Conservation (phyloP, 2,329 filamentous ascomycete species). For the Trichophyton equinum region DNA sequence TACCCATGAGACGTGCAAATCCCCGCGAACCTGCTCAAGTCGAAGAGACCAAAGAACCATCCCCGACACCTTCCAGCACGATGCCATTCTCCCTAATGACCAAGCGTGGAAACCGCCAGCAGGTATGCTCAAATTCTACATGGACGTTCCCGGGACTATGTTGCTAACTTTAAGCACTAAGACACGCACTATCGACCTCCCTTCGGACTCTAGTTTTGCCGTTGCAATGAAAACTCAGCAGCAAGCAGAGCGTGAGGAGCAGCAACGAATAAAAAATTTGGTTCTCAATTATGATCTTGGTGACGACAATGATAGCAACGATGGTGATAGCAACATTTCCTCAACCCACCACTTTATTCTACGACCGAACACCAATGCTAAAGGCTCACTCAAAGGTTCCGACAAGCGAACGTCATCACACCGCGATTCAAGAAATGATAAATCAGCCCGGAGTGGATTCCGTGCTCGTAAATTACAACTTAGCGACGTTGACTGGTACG, state of each 20-base stretch:
- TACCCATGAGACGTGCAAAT: constrained; percentile 66
- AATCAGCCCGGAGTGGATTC: constrained; percentile 57
- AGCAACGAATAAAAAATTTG: constrained; percentile 95
- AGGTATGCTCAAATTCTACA: constrained; percentile 42
- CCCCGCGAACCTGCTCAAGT: constrained; percentile 44
- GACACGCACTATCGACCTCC: constrained; percentile 81
- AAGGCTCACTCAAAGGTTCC: constrained; percentile 23
- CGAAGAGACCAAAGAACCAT: constrained; percentile 25
- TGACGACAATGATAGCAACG: constrained; percentile 62
- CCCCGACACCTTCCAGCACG: constrained; percentile 39
- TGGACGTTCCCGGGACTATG: background rate
- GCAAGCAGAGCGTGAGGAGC: constrained; percentile 87
- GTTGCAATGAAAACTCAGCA: constrained; percentile 94
- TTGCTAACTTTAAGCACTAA: constrained; percentile 25
- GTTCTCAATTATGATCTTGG: constrained; percentile 93
- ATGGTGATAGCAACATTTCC: constrained; percentile 49
- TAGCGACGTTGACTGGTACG: constrained; percentile 94
- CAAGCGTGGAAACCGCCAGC: constrained; percentile 89
- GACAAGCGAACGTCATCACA: constrained; percentile 32
- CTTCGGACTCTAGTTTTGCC: constrained; percentile 82
- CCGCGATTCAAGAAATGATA: constrained; percentile 38
- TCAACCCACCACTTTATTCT: constrained; percentile 18
- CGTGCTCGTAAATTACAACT: constrained; percentile 82
- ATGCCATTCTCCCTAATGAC: constrained; percentile 96
- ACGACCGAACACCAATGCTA: constrained; percentile 23